Base-by-base conservation (phyloP, 2,329 filamentous ascomycete genomes). In the Biscogniauxia sp. region DNA sequence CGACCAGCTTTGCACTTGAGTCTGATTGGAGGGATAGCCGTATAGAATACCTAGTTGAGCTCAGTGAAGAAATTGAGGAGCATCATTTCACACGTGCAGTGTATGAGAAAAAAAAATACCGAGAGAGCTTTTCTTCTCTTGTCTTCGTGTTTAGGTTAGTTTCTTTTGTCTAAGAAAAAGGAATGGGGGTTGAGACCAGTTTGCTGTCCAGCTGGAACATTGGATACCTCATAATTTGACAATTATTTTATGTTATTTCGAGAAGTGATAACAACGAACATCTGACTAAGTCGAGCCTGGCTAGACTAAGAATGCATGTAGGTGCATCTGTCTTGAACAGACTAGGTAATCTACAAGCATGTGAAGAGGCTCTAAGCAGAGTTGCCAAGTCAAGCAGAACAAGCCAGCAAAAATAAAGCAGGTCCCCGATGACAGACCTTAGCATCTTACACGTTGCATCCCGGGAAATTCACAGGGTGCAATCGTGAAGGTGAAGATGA, bases 31-130 rank as follows among this genome's bases (percentile, higher is more conserved):
- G 64, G 58, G 64, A 63, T 51, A 55, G 28, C 41, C 55, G 59
- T 61, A 53, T 57, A 58, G 20, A 58, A 54, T 59, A 61, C 59
- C 63, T 59, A 55, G 60, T 62, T 65, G 61, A 65, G 65, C 63
- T 64, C 59, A 64, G 63, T 67, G 63, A 64, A 67, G 66, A 69
- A 65, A 68, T 66, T 69, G 65, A 69, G 61, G 64, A 68, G 62
- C 66, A 61, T 53, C 54, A 66, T 66, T 64, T 70, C 68, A 68
- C 69, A 70, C 68, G 64, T 65, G 62, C 65, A 66, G 63, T 67
- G 68, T 70, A 66, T 69, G 66, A 69, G 64, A 62, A 56, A 23
- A 23, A 56, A 61, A 64, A 13, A 23, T 23, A 23, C 32, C 9
- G 32, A 37, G 32, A 37, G 32, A 37, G 8, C n/a, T 37, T 37